Percentiles rank a stretch among this genome's conserved stretches.
Conservation (phyloP, 192 early-diverging fungal genomes). For the Diversispora epigaea region DNA sequence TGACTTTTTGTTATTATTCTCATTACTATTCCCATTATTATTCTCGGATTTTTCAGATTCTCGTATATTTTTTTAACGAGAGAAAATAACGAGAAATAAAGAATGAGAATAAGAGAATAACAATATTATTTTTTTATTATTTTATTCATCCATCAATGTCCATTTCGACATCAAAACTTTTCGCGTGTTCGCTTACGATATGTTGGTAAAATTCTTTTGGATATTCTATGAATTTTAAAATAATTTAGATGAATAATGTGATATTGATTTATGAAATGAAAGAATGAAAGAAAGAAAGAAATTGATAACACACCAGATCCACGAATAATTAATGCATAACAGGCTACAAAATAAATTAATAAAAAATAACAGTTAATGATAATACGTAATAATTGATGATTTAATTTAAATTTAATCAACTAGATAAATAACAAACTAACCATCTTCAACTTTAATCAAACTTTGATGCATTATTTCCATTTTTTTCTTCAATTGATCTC, state of each 20-base stretch:
- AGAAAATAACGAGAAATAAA: no score
- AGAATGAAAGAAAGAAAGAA: background rate
- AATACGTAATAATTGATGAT: background rate
- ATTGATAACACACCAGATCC: background rate
- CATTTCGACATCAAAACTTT: background rate
- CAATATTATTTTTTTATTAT: no score
- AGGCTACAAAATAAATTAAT: background rate
- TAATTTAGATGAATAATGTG: background rate
- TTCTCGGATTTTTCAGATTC: no score
- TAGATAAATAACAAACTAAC: constrained; percentile 13
- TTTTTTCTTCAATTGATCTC: constrained; percentile 28
- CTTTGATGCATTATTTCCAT: constrained; percentile 37
- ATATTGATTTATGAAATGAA: background rate
- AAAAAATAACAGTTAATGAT: background rate
- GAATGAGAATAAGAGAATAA: no score
- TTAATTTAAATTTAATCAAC: background rate
- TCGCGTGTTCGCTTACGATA: constrained; percentile 6
- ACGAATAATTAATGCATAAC: constrained; percentile 3
- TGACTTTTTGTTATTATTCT: no score
- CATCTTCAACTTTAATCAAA: constrained; percentile 47
- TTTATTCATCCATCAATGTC: background rate
- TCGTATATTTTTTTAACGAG: no score
- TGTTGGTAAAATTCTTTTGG: constrained; percentile 22
- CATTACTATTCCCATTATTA: no score
- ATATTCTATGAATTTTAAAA: constrained; percentile 9